phyloP scores from a whole-genome alignment of 768 basidiomycete species.

The Leucocoprinus sp. region DNA sequence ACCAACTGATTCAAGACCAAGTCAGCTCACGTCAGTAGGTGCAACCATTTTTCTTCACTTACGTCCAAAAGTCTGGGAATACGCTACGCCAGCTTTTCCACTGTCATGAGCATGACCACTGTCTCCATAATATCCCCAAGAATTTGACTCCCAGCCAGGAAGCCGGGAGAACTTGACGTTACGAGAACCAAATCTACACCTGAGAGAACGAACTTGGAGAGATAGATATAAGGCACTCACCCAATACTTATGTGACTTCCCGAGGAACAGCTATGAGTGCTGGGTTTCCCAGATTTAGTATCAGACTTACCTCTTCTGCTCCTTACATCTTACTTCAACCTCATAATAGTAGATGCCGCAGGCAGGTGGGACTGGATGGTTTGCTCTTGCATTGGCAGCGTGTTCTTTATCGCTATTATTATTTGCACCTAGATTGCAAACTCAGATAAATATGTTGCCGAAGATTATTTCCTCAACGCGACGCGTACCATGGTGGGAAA shows the following conservation, averaged over 20 bases:
- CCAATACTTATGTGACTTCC: conserved; percentile 74
- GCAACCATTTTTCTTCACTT: conserved; percentile 20
- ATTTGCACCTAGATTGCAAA: conserved; percentile 32
- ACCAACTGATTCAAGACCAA: conserved; percentile 49
- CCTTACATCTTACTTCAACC: conserved; percentile 74
- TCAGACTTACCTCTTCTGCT: conserved; percentile 61
- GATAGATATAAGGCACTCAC: conserved; percentile 29
- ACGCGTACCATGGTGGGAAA: conserved; percentile 56
- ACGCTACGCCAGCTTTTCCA: conserved; percentile 62
- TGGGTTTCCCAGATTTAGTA: too few relatives aligned
- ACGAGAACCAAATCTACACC: conserved; percentile 53
- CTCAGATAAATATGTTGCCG: background rate
- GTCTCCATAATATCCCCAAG: conserved; percentile 93
- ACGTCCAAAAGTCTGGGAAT: conserved; percentile 80
- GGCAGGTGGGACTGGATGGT: conserved; percentile 68
- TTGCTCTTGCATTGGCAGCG: conserved; percentile 76
- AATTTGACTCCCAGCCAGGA: conserved; percentile 79
- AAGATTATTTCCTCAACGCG: background rate
- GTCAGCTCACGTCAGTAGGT: background rate
- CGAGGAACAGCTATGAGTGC: conserved; percentile 14
- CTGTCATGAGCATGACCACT: conserved; percentile 74
- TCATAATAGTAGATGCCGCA: conserved; percentile 96
- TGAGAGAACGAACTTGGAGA: conserved; percentile 6
- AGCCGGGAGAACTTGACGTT: conserved; percentile 64
- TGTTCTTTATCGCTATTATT: conserved; percentile 60